Conservation (phyloP, 2,329 filamentous ascomycete genomes). For the Aspergillus cejpii region DNA sequence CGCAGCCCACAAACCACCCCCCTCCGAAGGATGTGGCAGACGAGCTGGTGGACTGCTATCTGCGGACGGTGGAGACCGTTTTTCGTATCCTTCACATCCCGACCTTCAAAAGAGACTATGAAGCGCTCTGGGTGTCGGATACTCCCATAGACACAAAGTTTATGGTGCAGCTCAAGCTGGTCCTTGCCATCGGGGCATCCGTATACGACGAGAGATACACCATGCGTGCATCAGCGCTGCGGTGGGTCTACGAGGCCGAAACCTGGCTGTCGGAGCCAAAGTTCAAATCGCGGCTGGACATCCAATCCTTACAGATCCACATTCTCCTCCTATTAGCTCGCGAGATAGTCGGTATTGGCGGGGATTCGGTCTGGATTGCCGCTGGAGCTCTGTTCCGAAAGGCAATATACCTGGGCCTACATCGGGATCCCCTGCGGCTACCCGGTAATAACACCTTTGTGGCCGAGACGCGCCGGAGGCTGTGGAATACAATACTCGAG, state of each 20-base stretch:
- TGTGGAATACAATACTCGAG: constrained; percentile 34
- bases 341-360: constrained; percentile 31
- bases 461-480: constrained; percentile 24
- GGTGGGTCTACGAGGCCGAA: constrained; percentile 54
- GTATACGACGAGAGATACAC: constrained; percentile 48
- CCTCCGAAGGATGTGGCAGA: constrained; percentile 44
- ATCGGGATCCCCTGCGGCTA: constrained; percentile 35
- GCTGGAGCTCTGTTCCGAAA: constrained; percentile 34
- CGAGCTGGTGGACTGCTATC: constrained; percentile 47
- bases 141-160: constrained; percentile 39
- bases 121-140: constrained; percentile 43
- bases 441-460: constrained; percentile 18
- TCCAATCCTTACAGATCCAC: constrained; percentile 47
- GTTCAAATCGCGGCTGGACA: constrained; percentile 47
- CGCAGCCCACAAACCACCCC: constrained; percentile 37
- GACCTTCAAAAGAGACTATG: constrained; percentile 51
- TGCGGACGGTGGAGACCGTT: constrained; percentile 51
- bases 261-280: constrained; percentile 50
- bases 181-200: constrained; percentile 52
- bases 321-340: constrained; percentile 36
- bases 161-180: constrained; percentile 51
- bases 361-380: constrained; percentile 35
- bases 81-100: constrained; percentile 54
- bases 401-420: constrained; percentile 38
- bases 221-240: constrained; percentile 44